phyloP scores from a whole-genome alignment of 2,329 filamentous ascomycete genomes.

The Dothiorella sarmentorum region DNA sequence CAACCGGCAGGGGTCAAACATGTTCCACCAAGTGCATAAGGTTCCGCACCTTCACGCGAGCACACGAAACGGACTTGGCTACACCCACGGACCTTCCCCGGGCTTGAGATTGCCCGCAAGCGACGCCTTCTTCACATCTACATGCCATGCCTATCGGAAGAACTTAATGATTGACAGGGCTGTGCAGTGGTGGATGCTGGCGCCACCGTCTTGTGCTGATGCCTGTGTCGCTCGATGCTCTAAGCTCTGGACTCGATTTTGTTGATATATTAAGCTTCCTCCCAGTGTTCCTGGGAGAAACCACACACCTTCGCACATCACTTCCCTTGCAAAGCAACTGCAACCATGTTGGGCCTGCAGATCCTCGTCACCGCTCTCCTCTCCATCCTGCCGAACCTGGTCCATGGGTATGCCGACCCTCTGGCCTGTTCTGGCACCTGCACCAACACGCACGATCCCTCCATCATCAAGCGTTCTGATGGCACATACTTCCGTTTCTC shows the following conservation, averaged over 20 bases:
- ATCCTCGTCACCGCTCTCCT: not conserved
- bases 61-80: slow-evolving; percentile 1
- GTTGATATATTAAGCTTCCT: not conserved
- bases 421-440: slow-evolving; percentile 41
- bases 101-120: not conserved
- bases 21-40: slow-evolving; percentile 14
- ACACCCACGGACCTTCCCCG: not conserved
- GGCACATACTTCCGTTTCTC: slow-evolving; percentile 54
- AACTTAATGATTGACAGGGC: slow-evolving; percentile 1
- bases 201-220: not conserved
- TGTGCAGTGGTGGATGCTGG: not conserved
- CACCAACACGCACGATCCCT: slow-evolving; percentile 48
- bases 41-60: not conserved
- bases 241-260: not conserved
- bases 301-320: not conserved
- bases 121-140: not conserved
- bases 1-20: not conserved
- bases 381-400: not conserved
- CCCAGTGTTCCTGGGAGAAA: not conserved
- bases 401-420: slow-evolving; percentile 38
- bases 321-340: not conserved
- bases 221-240: not conserved
- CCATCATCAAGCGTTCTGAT: slow-evolving; percentile 49
- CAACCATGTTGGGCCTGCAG: slow-evolving; percentile 1
- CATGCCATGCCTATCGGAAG: not conserved